A percentile compares a stretch with the other conserved stretches of the same genome.
phyloP scores from a whole-genome alignment of 148 eudicot genomes.

The Rhododendron williamsianum region DNA sequence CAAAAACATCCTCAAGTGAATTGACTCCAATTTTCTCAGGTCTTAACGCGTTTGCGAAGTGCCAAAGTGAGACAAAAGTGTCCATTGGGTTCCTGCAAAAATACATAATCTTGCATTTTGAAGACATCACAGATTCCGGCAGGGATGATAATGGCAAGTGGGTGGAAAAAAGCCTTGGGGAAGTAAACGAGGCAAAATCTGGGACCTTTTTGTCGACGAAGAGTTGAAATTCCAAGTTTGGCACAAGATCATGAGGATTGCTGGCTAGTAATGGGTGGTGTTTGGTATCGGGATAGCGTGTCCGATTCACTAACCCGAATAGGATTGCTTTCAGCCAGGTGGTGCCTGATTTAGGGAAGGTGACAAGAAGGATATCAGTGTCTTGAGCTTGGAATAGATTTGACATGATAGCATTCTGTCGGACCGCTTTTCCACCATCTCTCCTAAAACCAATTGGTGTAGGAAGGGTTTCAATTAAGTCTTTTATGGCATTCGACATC shows the following conservation, averaged over 20 bases:
- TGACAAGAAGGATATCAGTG: slow-evolving; percentile 9
- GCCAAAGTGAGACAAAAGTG: slow-evolving; percentile 18
- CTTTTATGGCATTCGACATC: too few species aligned
- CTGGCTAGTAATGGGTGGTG: background rate
- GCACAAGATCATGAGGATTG: slow-evolving; percentile 13
- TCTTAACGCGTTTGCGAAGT: slow-evolving; percentile 8
- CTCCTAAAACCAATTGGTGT: too few species aligned
- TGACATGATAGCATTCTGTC: background rate
- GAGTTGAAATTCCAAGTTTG: slow-evolving; percentile 9
- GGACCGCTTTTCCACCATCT: too few species aligned
- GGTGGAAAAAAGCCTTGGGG: slow-evolving; percentile 16
- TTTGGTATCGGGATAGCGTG: background rate
- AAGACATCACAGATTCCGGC: slow-evolving; percentile 6
- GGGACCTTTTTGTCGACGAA: background rate
- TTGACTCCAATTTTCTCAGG: background rate
- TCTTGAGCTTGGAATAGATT: slow-evolving; percentile 8
- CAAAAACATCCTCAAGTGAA: slow-evolving; percentile 8
- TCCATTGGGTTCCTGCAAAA: slow-evolving; percentile 16
- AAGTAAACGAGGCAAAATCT: background rate
- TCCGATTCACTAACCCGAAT: slow-evolving; percentile 12
- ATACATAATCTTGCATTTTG: slow-evolving; percentile 11
- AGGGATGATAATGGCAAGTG: slow-evolving; percentile 1
- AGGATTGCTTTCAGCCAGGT: slow-evolving; percentile 21
- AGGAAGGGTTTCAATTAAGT: too few species aligned
- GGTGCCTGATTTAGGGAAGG: slow-evolving; percentile 16